Percentiles rank a stretch among this genome's conserved stretches.
Evolutionary conservation across 208 protist genomes (phyloP).

Genomic region (Phytomonas sp.): DNA sequence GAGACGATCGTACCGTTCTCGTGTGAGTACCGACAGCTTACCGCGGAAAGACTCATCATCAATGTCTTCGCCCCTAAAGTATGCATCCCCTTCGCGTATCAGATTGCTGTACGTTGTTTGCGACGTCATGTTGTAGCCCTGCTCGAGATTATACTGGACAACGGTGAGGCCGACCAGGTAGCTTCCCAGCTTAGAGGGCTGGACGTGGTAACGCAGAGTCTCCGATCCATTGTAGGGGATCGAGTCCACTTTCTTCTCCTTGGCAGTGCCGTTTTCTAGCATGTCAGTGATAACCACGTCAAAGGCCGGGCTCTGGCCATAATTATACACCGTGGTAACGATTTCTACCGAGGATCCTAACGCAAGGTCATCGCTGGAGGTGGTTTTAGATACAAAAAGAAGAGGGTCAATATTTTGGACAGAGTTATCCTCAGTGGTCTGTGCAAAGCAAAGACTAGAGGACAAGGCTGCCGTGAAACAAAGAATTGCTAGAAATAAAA

Average conservation of each 20-base stretch:
- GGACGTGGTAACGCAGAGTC: slow-evolving; percentile 71
- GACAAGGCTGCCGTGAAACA: background rate
- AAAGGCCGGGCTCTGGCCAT: slow-evolving; percentile 67
- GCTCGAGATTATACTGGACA: slow-evolving; percentile 67
- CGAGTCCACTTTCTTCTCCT: slow-evolving; percentile 36
- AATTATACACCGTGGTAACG: slow-evolving; percentile 66
- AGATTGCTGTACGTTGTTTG: slow-evolving; percentile 66
- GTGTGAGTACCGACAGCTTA: slow-evolving; percentile 71
- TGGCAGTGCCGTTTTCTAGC: slow-evolving; percentile 39
- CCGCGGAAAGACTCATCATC: slow-evolving; percentile 83
- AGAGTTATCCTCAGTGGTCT: slow-evolving; percentile 11
- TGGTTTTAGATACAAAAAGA: slow-evolving; percentile 72
- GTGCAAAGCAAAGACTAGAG: slow-evolving; percentile 14
- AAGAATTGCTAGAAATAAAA: background rate
- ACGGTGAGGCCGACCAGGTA: slow-evolving; percentile 54
- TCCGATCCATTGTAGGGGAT: slow-evolving; percentile 50
- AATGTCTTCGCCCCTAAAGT: slow-evolving; percentile 57
- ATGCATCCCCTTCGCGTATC: slow-evolving; percentile 69
- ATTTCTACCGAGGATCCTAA: slow-evolving; percentile 68
- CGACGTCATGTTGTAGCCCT: slow-evolving; percentile 38
- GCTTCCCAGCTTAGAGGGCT: slow-evolving; percentile 48
- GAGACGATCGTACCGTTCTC: slow-evolving; percentile 72
- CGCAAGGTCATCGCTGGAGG: slow-evolving; percentile 63
- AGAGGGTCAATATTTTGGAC: slow-evolving; percentile 24
- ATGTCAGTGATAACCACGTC: slow-evolving; percentile 61